phyloP scores from a whole-genome alignment of 345 rosid genomes.

The Populus euphratica region DNA sequence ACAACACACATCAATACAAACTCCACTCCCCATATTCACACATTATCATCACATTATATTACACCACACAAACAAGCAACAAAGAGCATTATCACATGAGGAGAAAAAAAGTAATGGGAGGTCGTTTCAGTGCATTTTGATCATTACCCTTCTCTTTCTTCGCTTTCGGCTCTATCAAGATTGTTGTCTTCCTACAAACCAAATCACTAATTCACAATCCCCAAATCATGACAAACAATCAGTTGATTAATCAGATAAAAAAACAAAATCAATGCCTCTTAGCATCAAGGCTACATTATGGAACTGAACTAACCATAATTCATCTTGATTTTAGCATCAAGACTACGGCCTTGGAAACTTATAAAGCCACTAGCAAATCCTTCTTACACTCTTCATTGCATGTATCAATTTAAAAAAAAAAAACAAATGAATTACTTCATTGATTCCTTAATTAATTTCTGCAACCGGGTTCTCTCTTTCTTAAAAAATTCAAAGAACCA shows the following conservation, averaged over 20 bases:
- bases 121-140: slow-evolving; percentile 61
- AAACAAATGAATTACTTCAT: neutral
- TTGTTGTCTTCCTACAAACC: slow-evolving; percentile 52
- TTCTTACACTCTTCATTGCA: slow-evolving; percentile 73
- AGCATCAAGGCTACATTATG: too few species aligned
- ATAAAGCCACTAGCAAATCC: slow-evolving; percentile 76
- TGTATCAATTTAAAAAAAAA: neutral
- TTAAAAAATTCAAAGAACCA: too few species aligned
- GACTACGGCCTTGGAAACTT: slow-evolving; percentile 75
- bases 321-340: slow-evolving; percentile 79
- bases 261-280: too few species aligned
- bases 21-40: too few species aligned
- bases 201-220: neutral
- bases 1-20: slow-evolving; percentile 6
- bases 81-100: slow-evolving; percentile 45
- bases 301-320: slow-evolving; percentile 44
- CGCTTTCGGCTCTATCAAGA: slow-evolving; percentile 57
- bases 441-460: neutral
- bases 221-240: neutral
- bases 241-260: too few species aligned
- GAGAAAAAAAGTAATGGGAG: slow-evolving; percentile 43
- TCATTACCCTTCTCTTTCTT: slow-evolving; percentile 53
- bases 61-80: neutral
- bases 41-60: neutral
- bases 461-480: too few species aligned